These are phyloP conservation scores for Lycium ferocissimum DNA, from an alignment of 257 asterid species.

Conservation along the genomic window DNA sequence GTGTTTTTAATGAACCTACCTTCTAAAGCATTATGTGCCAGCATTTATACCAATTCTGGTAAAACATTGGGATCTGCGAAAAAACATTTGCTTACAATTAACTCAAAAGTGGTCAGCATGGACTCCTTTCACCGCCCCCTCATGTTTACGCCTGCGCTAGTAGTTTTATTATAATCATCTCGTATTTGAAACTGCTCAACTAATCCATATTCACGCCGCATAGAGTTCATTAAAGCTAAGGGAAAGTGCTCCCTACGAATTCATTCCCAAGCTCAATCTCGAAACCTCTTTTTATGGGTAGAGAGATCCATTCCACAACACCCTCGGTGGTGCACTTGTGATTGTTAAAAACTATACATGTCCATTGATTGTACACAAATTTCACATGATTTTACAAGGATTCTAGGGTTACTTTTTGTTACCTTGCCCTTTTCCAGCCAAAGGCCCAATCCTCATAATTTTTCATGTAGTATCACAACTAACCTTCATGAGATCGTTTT, in stretches of 20 bases:
- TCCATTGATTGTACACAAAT: background rate
- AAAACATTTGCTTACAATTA: background rate
- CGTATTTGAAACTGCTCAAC: background rate
- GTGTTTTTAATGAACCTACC: background rate
- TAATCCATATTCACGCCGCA: background rate
- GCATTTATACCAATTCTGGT: background rate
- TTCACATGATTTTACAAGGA: background rate
- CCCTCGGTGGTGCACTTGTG: background rate
- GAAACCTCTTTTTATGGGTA: too few species aligned
- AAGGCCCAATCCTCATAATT: background rate
- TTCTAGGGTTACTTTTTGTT: too few species aligned
- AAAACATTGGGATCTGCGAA: constrained; percentile 8
- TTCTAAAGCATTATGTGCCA: constrained; percentile 16
- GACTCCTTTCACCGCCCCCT: background rate
- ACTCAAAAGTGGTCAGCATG: background rate
- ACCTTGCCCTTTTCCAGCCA: too few species aligned
- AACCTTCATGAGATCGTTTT: too few species aligned
- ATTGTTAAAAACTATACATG: background rate
- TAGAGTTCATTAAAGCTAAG: too few species aligned
- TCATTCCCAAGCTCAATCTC: too few species aligned
- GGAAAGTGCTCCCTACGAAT: too few species aligned
- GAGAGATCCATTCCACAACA: too few species aligned
- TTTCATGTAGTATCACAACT: background rate
- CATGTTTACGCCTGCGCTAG: background rate
- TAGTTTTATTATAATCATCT: too few species aligned